Conservation (phyloP, 1,284 basidiomycete genomes). For the Bjerkandera adusta region DNA sequence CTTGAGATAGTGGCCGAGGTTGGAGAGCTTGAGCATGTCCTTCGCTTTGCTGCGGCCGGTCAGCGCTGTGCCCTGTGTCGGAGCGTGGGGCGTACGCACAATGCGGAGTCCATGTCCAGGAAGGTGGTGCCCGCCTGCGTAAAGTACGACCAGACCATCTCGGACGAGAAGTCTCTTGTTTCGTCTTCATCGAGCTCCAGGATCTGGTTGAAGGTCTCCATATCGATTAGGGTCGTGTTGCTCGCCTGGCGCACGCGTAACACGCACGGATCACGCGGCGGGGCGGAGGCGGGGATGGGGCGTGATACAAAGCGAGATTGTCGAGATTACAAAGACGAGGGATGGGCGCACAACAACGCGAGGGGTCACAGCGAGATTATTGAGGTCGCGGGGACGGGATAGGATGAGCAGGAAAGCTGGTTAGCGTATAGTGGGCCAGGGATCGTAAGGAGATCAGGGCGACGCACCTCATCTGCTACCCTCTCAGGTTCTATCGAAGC, state of each 20-base stretch:
- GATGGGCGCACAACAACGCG: background rate
- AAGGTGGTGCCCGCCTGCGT: constrained; percentile 77
- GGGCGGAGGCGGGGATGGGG: background rate
- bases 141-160: constrained; percentile 83
- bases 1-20: constrained; percentile 90
- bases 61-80: constrained; percentile 17
- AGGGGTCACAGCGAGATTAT: background rate
- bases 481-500: background rate
- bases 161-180: constrained; percentile 72
- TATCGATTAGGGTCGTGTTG: constrained; percentile 51
- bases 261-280: no score
- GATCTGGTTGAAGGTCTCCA: constrained; percentile 82
- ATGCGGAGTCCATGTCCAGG: constrained; percentile 70
- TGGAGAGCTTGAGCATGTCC: constrained; percentile 66
- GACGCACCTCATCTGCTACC: constrained; percentile 4
- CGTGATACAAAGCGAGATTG: background rate
- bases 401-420: background rate
- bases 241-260: background rate
- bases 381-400: background rate
- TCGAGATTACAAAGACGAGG: background rate
- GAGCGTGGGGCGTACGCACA: constrained; percentile 53
- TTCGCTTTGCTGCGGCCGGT: constrained; percentile 43
- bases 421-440: background rate
- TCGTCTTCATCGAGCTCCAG: constrained; percentile 90
- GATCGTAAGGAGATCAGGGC: constrained; percentile 7